Evolutionary conservation across 345 rosid species (phyloP).

Genomic region (Linum trigynum): DNA sequence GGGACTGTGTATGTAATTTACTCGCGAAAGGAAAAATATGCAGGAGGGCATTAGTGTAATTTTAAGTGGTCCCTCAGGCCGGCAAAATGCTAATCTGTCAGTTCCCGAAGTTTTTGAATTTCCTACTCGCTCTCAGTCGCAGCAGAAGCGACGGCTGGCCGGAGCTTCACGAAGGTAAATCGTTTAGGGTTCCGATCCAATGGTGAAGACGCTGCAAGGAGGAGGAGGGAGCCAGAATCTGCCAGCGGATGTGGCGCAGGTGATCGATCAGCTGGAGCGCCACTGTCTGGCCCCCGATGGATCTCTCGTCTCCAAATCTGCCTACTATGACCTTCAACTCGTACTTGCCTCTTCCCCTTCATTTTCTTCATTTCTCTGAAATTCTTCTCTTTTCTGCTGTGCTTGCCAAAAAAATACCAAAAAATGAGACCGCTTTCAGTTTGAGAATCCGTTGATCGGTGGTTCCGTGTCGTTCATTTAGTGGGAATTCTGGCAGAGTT

Average conservation of each 20-base stretch:
- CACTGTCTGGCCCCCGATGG: slow-evolving; percentile 95
- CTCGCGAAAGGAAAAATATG: no score
- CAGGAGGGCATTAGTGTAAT: no score
- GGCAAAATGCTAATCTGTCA: not conserved
- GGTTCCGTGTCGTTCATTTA: not conserved
- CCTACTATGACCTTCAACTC: slow-evolving; percentile 73
- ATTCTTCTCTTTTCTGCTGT: not conserved
- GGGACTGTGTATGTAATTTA: no score
- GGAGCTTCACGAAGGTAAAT: not conserved
- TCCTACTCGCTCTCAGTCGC: not conserved
- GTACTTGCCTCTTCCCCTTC: slow-evolving; percentile 29
- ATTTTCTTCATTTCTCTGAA: not conserved
- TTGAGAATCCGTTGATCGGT: not conserved
- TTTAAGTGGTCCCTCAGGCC: not conserved
- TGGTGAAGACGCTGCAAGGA: slow-evolving; percentile 19
- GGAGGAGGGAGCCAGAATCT: slow-evolving; percentile 29
- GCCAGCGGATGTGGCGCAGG: slow-evolving; percentile 63
- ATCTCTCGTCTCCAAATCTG: slow-evolving; percentile 86
- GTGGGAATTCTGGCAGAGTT: not conserved
- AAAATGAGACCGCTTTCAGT: not conserved
- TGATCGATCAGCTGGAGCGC: slow-evolving; percentile 94
- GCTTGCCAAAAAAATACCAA: no score
- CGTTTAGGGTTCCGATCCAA: slow-evolving; percentile 1
- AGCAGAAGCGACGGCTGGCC: not conserved
- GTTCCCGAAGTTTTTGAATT: not conserved